Evolutionary conservation across 805 yeast genomes (phyloP), one percentile per base, ranked within the genome.

Genomic region (Metschnikowia kofuensis): DNA sequence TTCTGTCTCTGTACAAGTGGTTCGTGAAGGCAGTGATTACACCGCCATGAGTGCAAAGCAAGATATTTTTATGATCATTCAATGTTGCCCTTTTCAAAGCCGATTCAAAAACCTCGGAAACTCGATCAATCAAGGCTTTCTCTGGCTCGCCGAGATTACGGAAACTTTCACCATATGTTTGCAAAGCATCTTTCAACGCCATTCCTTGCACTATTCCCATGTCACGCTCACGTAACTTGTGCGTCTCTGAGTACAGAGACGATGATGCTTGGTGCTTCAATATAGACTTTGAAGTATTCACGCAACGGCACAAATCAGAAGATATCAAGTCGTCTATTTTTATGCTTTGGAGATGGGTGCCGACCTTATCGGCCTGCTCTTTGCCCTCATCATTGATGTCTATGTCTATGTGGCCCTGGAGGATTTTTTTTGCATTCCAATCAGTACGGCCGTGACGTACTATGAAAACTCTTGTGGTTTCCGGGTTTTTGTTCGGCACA

Each of bases 391-490:
- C 76, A 59, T 88, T 88, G 47, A 89, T 61, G 15, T 80, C 76
- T 5, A 83, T 79, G 60, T 89, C 85, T 40, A 72, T 59, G 60
- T 89, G 96, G 1, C 96, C 96, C 65, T 89, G 96, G 35, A 89
- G 65, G 42, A 85, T 84, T 65, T 82, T 84, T 45, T 76, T 62
- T 35, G 75, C 74, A 61, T 89, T 89, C 65, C 84, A 83, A 48
- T 83, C 83, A 0, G 96, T 89, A 63, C 86, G 94, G 1, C 96
- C 96, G 58, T 89, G 96, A 59, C 96, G 79, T 5, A 89, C 79
- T 6, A 88, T 64, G 54, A 85, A 84, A 2, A 87, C 58, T 27
- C 87, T 69, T 1, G 80, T 62, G 8, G 65, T 55, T 6, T 63
- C 53, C 4, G 65, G 58, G 53, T 75, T 74, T 1, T 57, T 55